Evolutionary conservation across 164 flowering plant species (phyloP).

Genomic region (Taxillus chinensis): DNA sequence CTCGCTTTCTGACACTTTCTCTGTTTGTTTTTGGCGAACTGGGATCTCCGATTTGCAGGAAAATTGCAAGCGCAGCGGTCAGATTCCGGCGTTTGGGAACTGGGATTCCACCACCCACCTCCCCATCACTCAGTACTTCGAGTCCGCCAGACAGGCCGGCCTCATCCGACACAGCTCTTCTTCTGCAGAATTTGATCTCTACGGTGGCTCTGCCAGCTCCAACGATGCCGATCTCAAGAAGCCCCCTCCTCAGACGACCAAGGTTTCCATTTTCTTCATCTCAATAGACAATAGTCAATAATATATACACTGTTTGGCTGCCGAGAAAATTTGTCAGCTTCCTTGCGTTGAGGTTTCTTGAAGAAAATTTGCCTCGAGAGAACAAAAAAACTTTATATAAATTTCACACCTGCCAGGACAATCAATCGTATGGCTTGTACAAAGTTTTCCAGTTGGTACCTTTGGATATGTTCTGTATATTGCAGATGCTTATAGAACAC

Average conservation of each 20-base stretch:
- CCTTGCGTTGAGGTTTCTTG: too few species aligned
- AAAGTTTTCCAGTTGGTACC: too few species aligned
- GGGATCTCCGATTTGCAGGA: neutral
- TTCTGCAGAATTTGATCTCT: slow-evolving; percentile 25
- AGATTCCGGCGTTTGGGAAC: slow-evolving; percentile 59
- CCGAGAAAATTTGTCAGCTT: neutral
- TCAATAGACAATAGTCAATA: too few species aligned
- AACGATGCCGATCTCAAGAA: slow-evolving; percentile 11
- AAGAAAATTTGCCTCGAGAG: too few species aligned
- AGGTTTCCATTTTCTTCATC: too few species aligned
- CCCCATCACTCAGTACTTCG: slow-evolving; percentile 64
- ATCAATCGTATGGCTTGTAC: too few species aligned
- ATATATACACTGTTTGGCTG: neutral
- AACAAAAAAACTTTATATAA: too few species aligned
- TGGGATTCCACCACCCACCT: slow-evolving; percentile 48
- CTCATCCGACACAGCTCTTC: slow-evolving; percentile 35
- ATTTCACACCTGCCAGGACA: too few species aligned
- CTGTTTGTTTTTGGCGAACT: neutral
- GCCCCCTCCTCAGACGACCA: neutral
- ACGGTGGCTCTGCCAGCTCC: slow-evolving; percentile 5
- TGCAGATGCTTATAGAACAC: too few species aligned
- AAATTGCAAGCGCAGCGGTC: slow-evolving; percentile 29
- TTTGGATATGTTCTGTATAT: too few species aligned
- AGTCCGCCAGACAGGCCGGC: slow-evolving; percentile 52
- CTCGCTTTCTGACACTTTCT: neutral